Evolutionary conservation across 257 asterid species (phyloP), one percentile per base, ranked within the genome.

Genomic region (Solanum megistacrolobum): DNA sequence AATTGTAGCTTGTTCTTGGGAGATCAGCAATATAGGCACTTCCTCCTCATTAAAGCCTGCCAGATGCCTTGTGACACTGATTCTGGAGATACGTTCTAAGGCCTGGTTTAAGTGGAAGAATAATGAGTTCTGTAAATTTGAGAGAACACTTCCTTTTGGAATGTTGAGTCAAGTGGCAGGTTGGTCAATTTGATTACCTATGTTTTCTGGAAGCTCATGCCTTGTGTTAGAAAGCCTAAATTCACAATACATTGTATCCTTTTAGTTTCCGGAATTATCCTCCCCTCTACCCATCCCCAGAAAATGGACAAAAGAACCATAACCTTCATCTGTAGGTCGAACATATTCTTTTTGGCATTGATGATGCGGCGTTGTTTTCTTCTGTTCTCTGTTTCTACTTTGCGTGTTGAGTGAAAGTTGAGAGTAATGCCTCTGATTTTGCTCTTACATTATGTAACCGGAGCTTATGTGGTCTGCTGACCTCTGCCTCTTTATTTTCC

Each of bases 141-240:
- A 96, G 93, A 96, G 92, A 92, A 92, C 94, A 62, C 92, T 97
- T 91, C 95, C 99, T 7, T 96, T 90, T 91, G 99, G 98, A 87
- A 89, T 97, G 91, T 94, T 97, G 92, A 93, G 93, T 93, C 99
- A 97, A 93, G 98, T 97, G 79, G 91, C 99, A 95, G 99, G 99
- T 97, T 86, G 87, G 95, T 93, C 68, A 48, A 83, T 86, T 71
- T 86, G 60, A 43, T 86, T 39, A 86, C 87, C 83, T 88, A 79
- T 66, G 66, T 48, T 72, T 90, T 83, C 58, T 32, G 68, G 66
- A 46, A 46, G 68, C 85, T 81, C 85, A 46, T 46, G 68, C 18
- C 68, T 81, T 79, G 39, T 27, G 66, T 43, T 79, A 79, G 66
- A 43, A 79, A 46, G 39, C 66, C 27, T 16, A 79, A 79, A 43